Percentiles rank a stretch among this genome's conserved stretches.
These are phyloP conservation scores for Pyrus hybrid DNA, from an alignment of 331 rosid genomes.

Conservation along the genomic window DNA sequence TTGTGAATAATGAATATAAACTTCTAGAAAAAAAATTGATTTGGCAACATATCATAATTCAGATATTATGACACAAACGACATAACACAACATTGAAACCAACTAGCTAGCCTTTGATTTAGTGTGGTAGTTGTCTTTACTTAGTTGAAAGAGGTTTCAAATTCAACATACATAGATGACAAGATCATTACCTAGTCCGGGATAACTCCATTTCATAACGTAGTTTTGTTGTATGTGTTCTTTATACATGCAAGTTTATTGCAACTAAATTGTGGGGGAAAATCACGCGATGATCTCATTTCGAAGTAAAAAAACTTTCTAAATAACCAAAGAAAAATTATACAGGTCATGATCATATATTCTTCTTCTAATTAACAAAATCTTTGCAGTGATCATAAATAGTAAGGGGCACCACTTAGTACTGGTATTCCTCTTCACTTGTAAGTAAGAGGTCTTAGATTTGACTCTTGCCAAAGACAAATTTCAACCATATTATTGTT, in stretches of 20 bases:
- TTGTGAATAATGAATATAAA: not conserved
- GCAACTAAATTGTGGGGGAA: not conserved
- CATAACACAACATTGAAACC: not conserved
- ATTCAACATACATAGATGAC: not conserved
- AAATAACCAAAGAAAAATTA: no score
- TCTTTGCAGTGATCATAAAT: not conserved
- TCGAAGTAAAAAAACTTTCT: not conserved
- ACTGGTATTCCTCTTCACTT: no score
- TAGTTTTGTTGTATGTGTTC: not conserved
- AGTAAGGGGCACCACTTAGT: not conserved
- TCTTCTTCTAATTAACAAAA: no score
- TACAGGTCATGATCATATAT: not conserved
- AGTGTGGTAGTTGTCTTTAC: not conserved
- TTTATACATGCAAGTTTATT: not conserved
- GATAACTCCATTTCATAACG: not conserved
- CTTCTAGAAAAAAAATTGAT: not conserved
- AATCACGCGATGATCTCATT: no score
- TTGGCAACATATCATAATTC: not conserved
- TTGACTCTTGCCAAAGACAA: no score
- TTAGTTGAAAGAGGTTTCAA: not conserved
- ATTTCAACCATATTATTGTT: no score
- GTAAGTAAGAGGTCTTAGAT: no score
- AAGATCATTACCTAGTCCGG: not conserved
- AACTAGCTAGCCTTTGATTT: not conserved
- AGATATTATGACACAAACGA: not conserved